Evolutionary conservation across 1,284 basidiomycete species (phyloP), one percentile per base, ranked within the genome.

Genomic region (Neonothopanus nambi): DNA sequence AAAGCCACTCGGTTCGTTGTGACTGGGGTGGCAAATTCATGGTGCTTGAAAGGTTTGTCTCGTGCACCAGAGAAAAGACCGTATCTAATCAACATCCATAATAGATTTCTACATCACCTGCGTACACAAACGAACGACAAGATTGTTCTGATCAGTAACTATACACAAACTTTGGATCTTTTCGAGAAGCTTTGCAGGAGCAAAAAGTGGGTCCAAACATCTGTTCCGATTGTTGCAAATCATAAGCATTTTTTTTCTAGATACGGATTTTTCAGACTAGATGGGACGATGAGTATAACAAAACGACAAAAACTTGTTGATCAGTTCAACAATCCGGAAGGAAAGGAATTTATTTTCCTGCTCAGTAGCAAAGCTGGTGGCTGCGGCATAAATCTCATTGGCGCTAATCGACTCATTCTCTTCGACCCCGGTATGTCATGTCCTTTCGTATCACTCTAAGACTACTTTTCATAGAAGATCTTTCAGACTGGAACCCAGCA

Each of bases 261-360:
- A 65, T 98, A 98, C 75, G 93, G 87, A 1, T 93, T 84, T 69
- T 94, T 98, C 68, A 84, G 96, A 18, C 77, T 99, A 24, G 96
- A 99, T 65, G 96, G 96, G 8, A 89, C 88, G 0, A 97, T 98
- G 93, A 84, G 81, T 24, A 93, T 97, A 62, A 87, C 81, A 61
- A 99, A 99, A 71, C 89, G 96, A 24, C 95, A 97, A 70, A 98
- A 98, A 71, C 85, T 98, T 21, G 96, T 99, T 12, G 95, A 98
- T 67, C 86, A 91, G 62, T 99, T 99, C 76, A 99, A 99, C 68
- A 84, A 99, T 70, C 97, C 97, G 0, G 85, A 91, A 52, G 89
- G 93, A 41, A 94, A 93, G 65, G 95, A 99, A 68, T 96, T 98
- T 62, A 82, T 99, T 42, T 99, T 99, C 74, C 75, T 99, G 49